Evolutionary conservation across 2,329 filamentous ascomycete species (phyloP).

Genomic region (Aspergillus fructus): DNA sequence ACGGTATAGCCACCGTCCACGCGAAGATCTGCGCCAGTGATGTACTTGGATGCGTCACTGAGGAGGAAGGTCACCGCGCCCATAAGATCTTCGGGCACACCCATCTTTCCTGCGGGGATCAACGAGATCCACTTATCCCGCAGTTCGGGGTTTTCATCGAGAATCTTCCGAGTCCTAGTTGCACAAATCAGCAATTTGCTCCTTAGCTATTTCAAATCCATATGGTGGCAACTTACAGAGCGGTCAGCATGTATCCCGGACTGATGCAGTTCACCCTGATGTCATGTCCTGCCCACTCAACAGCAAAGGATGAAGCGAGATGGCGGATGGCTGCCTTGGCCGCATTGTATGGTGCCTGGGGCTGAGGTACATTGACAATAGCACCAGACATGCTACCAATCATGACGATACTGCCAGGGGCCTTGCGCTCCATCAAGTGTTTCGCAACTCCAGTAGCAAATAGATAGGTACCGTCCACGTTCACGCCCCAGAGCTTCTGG

Average conservation of each 20-base stretch:
- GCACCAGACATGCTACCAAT: constrained; percentile 93
- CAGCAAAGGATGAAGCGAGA: constrained; percentile 80
- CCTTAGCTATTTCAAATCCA: neutral
- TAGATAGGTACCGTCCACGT: constrained; percentile 88
- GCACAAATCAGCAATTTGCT: constrained; percentile 5
- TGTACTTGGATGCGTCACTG: constrained; percentile 74
- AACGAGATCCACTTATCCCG: constrained; percentile 87
- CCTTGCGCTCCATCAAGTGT: constrained; percentile 80
- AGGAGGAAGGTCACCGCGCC: constrained; percentile 85
- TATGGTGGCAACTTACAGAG: constrained; percentile 63
- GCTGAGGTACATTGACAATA: constrained; percentile 94
- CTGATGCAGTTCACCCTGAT: constrained; percentile 96
- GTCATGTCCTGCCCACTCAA: constrained; percentile 85
- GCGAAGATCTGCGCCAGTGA: constrained; percentile 72
- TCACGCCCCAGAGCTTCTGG: constrained; percentile 91
- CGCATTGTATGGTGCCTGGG: constrained; percentile 89
- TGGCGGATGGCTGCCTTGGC: constrained; percentile 91
- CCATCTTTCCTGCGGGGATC: constrained; percentile 93
- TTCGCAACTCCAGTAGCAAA: constrained; percentile 82
- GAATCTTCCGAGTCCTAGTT: constrained; percentile 81
- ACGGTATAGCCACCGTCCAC: constrained; percentile 90
- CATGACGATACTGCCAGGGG: constrained; percentile 82
- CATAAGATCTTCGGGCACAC: constrained; percentile 86
- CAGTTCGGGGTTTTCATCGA: constrained; percentile 88
- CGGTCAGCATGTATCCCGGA: constrained; percentile 94